phyloP scores from a whole-genome alignment of 2,329 filamentous ascomycete genomes.

The Xylaria hypoxylon region DNA sequence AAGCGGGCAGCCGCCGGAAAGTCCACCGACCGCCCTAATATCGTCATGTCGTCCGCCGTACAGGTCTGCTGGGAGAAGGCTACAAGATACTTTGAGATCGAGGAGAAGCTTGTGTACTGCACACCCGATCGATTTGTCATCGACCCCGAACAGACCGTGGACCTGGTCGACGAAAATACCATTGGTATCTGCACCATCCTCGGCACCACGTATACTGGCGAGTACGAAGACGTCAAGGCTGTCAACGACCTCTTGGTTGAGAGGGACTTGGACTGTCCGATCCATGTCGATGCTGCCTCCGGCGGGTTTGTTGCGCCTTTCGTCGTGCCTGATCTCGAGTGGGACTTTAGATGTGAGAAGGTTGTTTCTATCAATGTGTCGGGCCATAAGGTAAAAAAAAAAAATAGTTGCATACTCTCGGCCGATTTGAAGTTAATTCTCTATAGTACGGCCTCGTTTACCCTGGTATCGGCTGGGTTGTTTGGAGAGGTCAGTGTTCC shows the following conservation, averaged over 20 bases:
- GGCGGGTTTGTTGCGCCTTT: conserved; percentile 96
- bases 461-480: conserved; percentile 92
- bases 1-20: conserved; percentile 85
- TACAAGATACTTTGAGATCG: conserved; percentile 89
- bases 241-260: conserved; percentile 88
- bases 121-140: conserved; percentile 71
- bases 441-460: conserved; percentile 74
- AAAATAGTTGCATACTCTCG: too few species aligned
- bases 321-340: conserved; percentile 82
- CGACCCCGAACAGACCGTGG: conserved; percentile 70
- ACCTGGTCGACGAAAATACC: conserved; percentile 73
- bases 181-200: conserved; percentile 95
- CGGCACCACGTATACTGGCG: conserved; percentile 93
- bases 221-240: conserved; percentile 93
- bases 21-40: conserved; percentile 83
- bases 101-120: conserved; percentile 83
- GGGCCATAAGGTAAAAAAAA: conserved; percentile 79
- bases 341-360: conserved; percentile 91
- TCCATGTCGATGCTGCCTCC: conserved; percentile 93
- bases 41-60: conserved; percentile 95
- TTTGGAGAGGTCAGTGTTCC: conserved; percentile 73
- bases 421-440: conserved; percentile 26
- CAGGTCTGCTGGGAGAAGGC: conserved; percentile 99
- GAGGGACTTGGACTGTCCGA: conserved; percentile 80
- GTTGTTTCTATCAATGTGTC: conserved; percentile 95